Conservation (phyloP, 2,329 filamentous ascomycete species). For the Fusarium poae region DNA sequence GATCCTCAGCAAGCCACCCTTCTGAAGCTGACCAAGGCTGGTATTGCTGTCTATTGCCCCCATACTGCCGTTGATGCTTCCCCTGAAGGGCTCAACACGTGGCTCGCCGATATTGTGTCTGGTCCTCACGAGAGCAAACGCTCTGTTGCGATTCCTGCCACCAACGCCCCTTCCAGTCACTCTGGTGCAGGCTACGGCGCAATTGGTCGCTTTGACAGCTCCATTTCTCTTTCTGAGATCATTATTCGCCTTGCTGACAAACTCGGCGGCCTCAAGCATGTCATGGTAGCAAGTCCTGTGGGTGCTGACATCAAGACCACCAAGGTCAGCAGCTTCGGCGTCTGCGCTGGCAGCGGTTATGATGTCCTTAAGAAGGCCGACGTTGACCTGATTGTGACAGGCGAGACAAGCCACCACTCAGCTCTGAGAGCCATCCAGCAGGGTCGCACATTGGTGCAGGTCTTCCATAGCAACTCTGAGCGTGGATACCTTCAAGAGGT, state of each 20-base stretch:
- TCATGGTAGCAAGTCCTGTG: constrained; percentile 67
- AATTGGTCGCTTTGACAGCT: constrained; percentile 57
- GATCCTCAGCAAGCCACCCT: constrained; percentile 91
- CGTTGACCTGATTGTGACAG: constrained; percentile 88
- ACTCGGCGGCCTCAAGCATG: constrained; percentile 72
- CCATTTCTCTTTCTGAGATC: constrained; percentile 59
- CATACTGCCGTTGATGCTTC: constrained; percentile 95
- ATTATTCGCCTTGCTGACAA: constrained; percentile 70
- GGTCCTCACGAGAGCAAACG: constrained; percentile 59
- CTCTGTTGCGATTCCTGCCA: constrained; percentile 61
- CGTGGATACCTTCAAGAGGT: constrained; percentile 81
- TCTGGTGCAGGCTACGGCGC: constrained; percentile 67
- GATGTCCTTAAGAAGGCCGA: constrained; percentile 77
- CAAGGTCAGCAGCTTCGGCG: constrained; percentile 77
- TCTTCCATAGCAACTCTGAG: constrained; percentile 96
- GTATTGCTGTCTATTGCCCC: constrained; percentile 94
- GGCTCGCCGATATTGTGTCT: constrained; percentile 89
- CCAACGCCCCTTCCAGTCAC: constrained; percentile 58
- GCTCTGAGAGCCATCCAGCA: constrained; percentile 87
- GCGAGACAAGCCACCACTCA: constrained; percentile 94
- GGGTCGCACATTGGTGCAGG: constrained; percentile 82
- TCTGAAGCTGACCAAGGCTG: constrained; percentile 82
- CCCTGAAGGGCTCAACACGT: constrained; percentile 87
- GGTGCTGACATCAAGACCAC: constrained; percentile 54
- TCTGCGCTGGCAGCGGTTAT: constrained; percentile 91